Evolutionary conservation across 2,329 filamentous ascomycete genomes (phyloP).

Genomic region (Colletotrichum ledebouriae): DNA sequence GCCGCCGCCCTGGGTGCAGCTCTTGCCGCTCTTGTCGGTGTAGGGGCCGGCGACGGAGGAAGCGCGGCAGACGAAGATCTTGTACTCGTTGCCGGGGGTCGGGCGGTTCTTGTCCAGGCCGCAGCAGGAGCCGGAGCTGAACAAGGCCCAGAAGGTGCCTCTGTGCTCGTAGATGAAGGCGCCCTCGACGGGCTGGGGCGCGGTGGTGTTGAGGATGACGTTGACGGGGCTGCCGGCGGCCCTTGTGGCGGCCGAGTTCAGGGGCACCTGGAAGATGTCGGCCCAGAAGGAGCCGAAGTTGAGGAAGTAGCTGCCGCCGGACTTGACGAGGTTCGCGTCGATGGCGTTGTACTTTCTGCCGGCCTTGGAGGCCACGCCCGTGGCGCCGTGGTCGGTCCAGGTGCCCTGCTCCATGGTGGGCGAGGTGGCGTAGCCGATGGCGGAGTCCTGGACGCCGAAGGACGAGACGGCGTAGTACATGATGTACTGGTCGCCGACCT

Average conservation of each 20-base stretch:
- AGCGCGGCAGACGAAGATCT: conserved; percentile 74
- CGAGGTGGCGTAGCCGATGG: conserved; percentile 68
- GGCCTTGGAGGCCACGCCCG: conserved; percentile 62
- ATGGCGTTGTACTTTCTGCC: conserved; percentile 70
- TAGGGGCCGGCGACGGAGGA: conserved; percentile 65
- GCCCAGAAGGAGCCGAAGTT: conserved; percentile 79
- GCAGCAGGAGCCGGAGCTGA: conserved; percentile 72
- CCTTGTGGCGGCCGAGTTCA: conserved; percentile 55
- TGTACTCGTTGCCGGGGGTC: conserved; percentile 72
- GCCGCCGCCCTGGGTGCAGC: conserved; percentile 72
- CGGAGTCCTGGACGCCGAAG: conserved; percentile 71
- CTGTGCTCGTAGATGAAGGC: conserved; percentile 67
- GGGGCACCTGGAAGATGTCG: conserved; percentile 71
- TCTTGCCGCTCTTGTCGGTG: conserved; percentile 66
- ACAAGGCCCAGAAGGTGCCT: conserved; percentile 75
- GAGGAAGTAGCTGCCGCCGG: conserved; percentile 59
- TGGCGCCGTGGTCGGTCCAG: conserved; percentile 71
- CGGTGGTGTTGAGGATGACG: conserved; percentile 66
- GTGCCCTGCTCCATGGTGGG: conserved; percentile 63
- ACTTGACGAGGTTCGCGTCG: conserved; percentile 66
- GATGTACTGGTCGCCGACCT: conserved; percentile 71
- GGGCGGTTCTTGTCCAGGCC: conserved; percentile 66
- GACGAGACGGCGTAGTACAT: conserved; percentile 77
- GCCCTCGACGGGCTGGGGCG: conserved; percentile 68
- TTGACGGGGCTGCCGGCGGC: conserved; percentile 53